Evolutionary conservation across 2,329 filamentous ascomycete species (phyloP), one percentile per base, ranked within the genome.

Genomic region (Fusarium duplospermum): DNA sequence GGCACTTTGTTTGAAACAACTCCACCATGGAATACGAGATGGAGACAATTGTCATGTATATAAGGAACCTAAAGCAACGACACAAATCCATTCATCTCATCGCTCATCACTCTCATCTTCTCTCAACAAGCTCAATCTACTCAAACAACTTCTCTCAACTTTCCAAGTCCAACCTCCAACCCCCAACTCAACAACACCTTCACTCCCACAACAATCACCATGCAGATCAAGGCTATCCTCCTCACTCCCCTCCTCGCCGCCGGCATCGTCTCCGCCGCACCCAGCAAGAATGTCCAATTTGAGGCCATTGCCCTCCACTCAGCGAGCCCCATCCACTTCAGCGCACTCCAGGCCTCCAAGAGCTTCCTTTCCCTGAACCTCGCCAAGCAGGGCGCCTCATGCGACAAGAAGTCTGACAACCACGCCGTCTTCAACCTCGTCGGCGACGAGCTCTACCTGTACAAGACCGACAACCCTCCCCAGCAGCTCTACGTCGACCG

Each of bases 401-500:
- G 89, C 83, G 80, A 84, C 75, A 80, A 82, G 38, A 77, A 80
- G 40, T 66, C 77, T 35, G 73, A 81, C 40, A 80, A 84, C 70
- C 80, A 75, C 50, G 89, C 89, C 45, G 87, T 84, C 40, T 89
- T 91, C 81, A 83, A 82, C 75, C 80, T 90, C 31, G 38, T 47
- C 52, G 81, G 87, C 58, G 81, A 82, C 45, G 82, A 82, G 42
- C 83, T 89, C 24, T 86, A 80, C 79, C 84, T 91, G 52, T 89
- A 83, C 65, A 40, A 80, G 81, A 40, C 82, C 80, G 9, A 81
- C 2, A 81, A 81, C 24, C 82, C 75, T 22, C 80, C 82, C 11
- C 89, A 90, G 82, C 81, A 87, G 77, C 68, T 89, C 65, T 90
- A 79, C 74, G 86, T 86, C 58, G 89, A 91, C 80, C 86, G 86